Evolutionary conservation across 306 rosid genomes (phyloP).

Genomic region (Rosa lucieae): DNA sequence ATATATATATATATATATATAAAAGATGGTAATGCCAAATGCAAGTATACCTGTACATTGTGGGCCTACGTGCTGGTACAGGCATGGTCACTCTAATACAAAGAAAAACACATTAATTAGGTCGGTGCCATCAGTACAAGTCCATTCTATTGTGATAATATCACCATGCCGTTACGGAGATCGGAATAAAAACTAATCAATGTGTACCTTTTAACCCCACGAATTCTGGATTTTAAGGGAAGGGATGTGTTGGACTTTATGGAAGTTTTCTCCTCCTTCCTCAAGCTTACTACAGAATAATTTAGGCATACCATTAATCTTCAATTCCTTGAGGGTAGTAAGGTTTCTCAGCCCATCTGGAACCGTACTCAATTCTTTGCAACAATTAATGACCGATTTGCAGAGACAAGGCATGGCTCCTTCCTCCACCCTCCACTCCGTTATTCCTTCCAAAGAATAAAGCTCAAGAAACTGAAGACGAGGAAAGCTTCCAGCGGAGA

Average conservation of each 20-base stretch:
- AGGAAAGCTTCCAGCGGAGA: slow-evolving; percentile 42
- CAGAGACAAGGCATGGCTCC: slow-evolving; percentile 31
- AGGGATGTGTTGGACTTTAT: slow-evolving; percentile 52
- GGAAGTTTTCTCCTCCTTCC: slow-evolving; percentile 44
- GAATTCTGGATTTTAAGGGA: background rate
- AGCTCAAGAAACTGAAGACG: slow-evolving; percentile 30
- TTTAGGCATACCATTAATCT: slow-evolving; percentile 40
- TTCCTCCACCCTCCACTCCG: slow-evolving; percentile 43
- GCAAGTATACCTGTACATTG: too few relatives aligned
- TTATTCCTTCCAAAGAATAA: slow-evolving; percentile 26
- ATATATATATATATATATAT: too few relatives aligned
- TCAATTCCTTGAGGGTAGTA: slow-evolving; percentile 22
- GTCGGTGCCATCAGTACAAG: too few relatives aligned
- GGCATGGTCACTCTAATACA: too few relatives aligned
- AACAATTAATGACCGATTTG: accelerated
- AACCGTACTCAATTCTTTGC: background rate
- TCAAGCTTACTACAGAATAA: slow-evolving; percentile 32
- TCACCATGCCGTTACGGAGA: too few relatives aligned
- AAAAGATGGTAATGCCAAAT: too few relatives aligned
- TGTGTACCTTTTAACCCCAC: background rate
- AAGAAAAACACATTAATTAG: too few relatives aligned
- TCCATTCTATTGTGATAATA: too few relatives aligned
- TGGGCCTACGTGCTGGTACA: too few relatives aligned
- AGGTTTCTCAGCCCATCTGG: background rate
- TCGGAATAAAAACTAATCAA: too few relatives aligned